Conservation (phyloP, 306 rosid species). For the Senna siamea region DNA sequence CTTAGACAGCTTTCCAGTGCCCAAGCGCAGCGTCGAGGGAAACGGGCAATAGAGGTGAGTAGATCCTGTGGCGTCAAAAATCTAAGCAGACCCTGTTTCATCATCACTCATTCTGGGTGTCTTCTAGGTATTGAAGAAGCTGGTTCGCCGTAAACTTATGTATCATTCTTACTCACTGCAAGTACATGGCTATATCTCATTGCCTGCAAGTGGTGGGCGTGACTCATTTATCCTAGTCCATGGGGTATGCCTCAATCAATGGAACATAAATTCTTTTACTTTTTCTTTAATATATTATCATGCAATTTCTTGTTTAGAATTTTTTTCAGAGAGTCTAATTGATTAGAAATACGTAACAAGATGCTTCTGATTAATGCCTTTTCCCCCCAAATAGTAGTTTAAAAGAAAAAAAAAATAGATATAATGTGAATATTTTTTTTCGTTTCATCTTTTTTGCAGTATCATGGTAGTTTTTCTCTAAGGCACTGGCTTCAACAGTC, state of each 20-base stretch:
- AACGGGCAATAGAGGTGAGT: slow-evolving; percentile 88
- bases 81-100: background rate
- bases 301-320: slow-evolving; percentile 18
- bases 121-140: slow-evolving; percentile 81
- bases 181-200: slow-evolving; percentile 88
- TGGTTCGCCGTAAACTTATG: slow-evolving; percentile 75
- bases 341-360: background rate
- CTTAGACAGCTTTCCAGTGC: slow-evolving; percentile 80
- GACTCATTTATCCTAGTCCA: slow-evolving; percentile 86
- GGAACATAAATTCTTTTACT: slow-evolving; percentile 25
- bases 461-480: slow-evolving; percentile 97
- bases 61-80: background rate
- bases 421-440: background rate
- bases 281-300: slow-evolving; percentile 26
- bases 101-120: slow-evolving; percentile 29
- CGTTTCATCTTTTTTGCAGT: slow-evolving; percentile 52
- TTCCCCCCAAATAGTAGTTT: no score
- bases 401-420: background rate
- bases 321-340: slow-evolving; percentile 15
- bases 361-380: slow-evolving; percentile 1
- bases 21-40: slow-evolving; percentile 96
- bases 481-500: slow-evolving; percentile 96
- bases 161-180: slow-evolving; percentile 97
- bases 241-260: slow-evolving; percentile 66
- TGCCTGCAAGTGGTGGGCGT: slow-evolving; percentile 58